Evolutionary conservation across 345 rosid species (phyloP), one percentile per base, ranked within the genome.

Genomic region (Heritiera fomes): DNA sequence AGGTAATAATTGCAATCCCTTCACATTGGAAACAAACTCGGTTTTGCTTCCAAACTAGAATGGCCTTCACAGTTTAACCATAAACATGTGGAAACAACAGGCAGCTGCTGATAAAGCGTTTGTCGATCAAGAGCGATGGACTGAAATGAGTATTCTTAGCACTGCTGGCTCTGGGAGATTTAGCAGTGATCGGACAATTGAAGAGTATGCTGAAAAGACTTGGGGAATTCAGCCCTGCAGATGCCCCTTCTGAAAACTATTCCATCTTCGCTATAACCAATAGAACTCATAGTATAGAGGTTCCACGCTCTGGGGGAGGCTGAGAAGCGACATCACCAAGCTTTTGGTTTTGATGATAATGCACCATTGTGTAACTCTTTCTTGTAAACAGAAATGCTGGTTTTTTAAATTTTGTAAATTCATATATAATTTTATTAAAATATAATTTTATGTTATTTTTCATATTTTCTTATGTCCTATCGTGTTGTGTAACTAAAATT

Each of bases 41-140:
- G 6, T 41, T 41, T 41, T 41, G 43, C 7, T 34, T 52, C 55
- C 32, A 17, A 52, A 18, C 45, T 17, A 67, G 13, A 38, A 14
- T 70, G 58, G 61, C 13, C 46, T 17, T 55, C 3, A 34, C 1
- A n/a, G 15, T 38, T 65, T 53, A 66, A 56, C 23, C 47, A 6
- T 52, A 20, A 41, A 4, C 3, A 17, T 30, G 10, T 17, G 34
- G 43, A 41, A 71, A 81, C 8, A 18, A 59, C 85, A 86, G 89
- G 87, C 89, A 63, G 87, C 87, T 45, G 89, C 87, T 23, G 89
- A 86, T 80, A 84, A 76, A 79, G 84, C 86, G 78, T 86, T 73
- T 56, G 89, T 84, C 17, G 86, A 86, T 81, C 65, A 84, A 76
- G 84, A 86, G 78, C 80, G 78, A 75, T 86, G 89, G 89, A 78